Evolutionary conservation across 2,329 filamentous ascomycete genomes (phyloP), one percentile per base, ranked within the genome.

Genomic region (Claviceps arundinis): DNA sequence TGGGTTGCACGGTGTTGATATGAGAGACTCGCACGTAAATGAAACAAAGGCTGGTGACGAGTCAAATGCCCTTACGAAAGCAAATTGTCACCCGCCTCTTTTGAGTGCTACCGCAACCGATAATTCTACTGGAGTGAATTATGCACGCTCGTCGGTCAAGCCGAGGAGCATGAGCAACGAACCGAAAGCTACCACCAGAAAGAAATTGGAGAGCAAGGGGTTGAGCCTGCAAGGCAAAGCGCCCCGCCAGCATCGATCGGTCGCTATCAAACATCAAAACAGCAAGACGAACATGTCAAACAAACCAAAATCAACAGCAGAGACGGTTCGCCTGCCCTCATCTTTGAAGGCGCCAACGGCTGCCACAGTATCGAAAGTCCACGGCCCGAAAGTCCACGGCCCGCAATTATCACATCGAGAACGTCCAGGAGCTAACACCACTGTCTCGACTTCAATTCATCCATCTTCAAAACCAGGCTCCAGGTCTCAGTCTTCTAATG

Each of bases 321-420:
- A 81, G 52, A 84, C 84, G 9, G 71, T 82, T 50, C 79, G 78
- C 52, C 70, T 89, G 1, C 81, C 85, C 8, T 72, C 84, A 9
- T 82, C 83, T 53, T 70, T 89, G 34, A 84, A 75, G 24, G 81
- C 83, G 5, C 84, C 82, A 37, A 89, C 85, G 3, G 78, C 84
- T 24, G 75, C 85, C 0, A 89, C 81, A 1, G 78, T 77, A 16
- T 82, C n/a, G n/a, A n/a, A n/a, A n/a, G n/a, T n/a, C n/a, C n/a
- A n/a, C n/a, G n/a, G n/a, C n/a, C n/a, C 81, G 14, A 87, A 83
- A 65, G 71, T 57, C 24, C 57, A 57, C n/a, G 52, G 57, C 14
- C 52, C 63, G 5, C 59, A 60, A 7, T 59, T 60, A 38, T 57
- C 59, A 13, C 50, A 56, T n/a, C 57, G 56, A 14, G 56, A 60